Base-by-base conservation (phyloP, 2,329 filamentous ascomycete species). In the Colletotrichum musae region DNA sequence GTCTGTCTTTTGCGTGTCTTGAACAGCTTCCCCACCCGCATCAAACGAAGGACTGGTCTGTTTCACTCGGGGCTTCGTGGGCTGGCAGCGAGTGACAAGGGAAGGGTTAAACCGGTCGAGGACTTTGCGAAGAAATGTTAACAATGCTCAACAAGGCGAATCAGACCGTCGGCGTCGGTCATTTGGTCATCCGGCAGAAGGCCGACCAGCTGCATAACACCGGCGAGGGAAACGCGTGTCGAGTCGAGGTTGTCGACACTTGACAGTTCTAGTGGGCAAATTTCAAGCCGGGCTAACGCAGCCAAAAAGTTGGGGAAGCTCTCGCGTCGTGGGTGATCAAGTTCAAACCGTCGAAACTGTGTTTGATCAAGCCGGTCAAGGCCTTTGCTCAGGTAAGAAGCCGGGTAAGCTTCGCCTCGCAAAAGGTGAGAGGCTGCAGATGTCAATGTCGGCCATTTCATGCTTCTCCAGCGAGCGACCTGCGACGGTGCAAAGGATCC, bases 41-140 rank as follows among this genome's bases (percentile, higher is more conserved):
- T 60, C 61, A 56, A 52, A 53, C 60, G 28, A 58, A 39, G 45
- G 32, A 64, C 53, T 56, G 56, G 24, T 24, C 32, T 60, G 66
- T 69, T 60, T 69, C 62, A 66, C 50, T 59, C 66, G 51, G 54
- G 51, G 43, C 66, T 60, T 69, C 15, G 62, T n/a, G 45, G 56
- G 28, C 36, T 57, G 45, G 36, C 24, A 56, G 10, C 61, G 65
- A 56, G 28, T 56, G 56, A 60, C n/a, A 56, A 56, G 18, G 51
- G 16, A 10, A 10, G 62, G 39, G 43, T 39, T 39, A 26, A 51
- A 57, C 26, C 41, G 26, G 66, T 45, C 28, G 41, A 32, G 10
- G 13, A 54, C 45, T 32, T 53, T 56, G 10, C 13, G n/a, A 21
- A 12, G 47, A 21, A 47, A 45, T 28, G 41, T n/a, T 15, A 45